These are phyloP conservation scores for Candolleomyces eurysporus DNA, from an alignment of 768 basidiomycete genomes.

Conservation along the genomic window DNA sequence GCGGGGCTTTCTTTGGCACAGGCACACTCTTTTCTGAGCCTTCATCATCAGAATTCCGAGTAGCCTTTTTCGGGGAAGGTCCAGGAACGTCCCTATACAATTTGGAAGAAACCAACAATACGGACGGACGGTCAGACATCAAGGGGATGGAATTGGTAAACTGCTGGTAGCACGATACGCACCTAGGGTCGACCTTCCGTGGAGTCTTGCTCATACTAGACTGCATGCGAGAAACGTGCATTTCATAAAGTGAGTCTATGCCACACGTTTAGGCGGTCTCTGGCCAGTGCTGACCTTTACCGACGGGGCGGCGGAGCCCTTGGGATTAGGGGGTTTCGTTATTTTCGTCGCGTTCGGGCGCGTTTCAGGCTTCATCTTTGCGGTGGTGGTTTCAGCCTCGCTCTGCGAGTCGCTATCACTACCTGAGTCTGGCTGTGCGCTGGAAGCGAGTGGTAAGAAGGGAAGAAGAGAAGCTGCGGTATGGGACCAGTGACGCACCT, in stretches of 20 bases:
- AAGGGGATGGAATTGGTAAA: no score
- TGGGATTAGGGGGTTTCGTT: no score
- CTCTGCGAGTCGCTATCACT: not conserved
- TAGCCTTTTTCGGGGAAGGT: not conserved
- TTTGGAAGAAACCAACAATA: not conserved
- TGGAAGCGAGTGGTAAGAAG: not conserved
- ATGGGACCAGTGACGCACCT: not conserved
- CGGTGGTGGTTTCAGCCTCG: not conserved
- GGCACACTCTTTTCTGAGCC: not conserved
- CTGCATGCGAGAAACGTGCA: not conserved
- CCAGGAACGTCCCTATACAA: not conserved
- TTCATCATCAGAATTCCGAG: conserved; percentile 3
- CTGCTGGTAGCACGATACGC: not conserved
- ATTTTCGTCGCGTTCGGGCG: no score
- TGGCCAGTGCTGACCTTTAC: no score
- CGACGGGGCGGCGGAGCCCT: no score
- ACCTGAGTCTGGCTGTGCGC: not conserved
- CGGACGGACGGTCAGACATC: not conserved
- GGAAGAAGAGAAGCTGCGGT: not conserved
- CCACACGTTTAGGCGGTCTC: no score
- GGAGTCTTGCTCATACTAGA: not conserved
- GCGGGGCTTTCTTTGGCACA: not conserved
- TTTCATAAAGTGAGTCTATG: not conserved
- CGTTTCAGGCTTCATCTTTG: not conserved
- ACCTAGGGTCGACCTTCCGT: not conserved